phyloP scores from a whole-genome alignment of 805 yeast species.

The Myxozyma geophila region DNA sequence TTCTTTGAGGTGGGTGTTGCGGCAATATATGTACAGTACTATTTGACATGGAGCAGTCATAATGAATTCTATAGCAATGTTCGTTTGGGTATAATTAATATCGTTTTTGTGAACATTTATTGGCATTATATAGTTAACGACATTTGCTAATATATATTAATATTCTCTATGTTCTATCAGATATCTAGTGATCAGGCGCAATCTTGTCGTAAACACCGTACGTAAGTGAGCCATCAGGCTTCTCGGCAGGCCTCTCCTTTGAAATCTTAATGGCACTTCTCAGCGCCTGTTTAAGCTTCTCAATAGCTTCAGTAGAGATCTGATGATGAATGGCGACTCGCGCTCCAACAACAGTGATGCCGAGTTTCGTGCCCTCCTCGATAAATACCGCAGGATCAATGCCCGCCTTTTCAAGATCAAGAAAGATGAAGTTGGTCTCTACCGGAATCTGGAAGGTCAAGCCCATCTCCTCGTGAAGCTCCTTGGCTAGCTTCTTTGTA shows the following conservation, averaged over 20 bases:
- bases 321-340: slow-evolving; percentile 84
- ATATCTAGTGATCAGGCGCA: slow-evolving; percentile 3
- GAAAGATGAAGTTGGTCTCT: slow-evolving; percentile 80
- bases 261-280: slow-evolving; percentile 20
- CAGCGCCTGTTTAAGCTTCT: slow-evolving; percentile 57
- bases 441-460: slow-evolving; percentile 72
- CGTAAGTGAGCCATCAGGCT: slow-evolving; percentile 10
- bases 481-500: slow-evolving; percentile 55
- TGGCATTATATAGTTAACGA: not conserved
- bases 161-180: not conserved
- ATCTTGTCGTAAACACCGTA: slow-evolving; percentile 26
- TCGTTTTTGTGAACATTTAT: not conserved
- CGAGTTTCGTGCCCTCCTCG: slow-evolving; percentile 60
- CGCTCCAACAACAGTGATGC: slow-evolving; percentile 68
- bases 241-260: slow-evolving; percentile 10
- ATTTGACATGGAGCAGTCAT: not conserved
- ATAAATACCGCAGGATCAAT: slow-evolving; percentile 63
- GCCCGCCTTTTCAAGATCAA: slow-evolving; percentile 56
- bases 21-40: slow-evolving; percentile 5
- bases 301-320: slow-evolving; percentile 58
- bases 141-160: not conserved
- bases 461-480: slow-evolving; percentile 49
- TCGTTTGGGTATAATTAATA: not conserved
- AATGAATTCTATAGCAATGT: not conserved
- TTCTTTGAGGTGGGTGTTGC: not conserved